These are phyloP conservation scores for Phytophthora agathidicida DNA, from an alignment of 352 stramenopile species.

Conservation along the genomic window DNA sequence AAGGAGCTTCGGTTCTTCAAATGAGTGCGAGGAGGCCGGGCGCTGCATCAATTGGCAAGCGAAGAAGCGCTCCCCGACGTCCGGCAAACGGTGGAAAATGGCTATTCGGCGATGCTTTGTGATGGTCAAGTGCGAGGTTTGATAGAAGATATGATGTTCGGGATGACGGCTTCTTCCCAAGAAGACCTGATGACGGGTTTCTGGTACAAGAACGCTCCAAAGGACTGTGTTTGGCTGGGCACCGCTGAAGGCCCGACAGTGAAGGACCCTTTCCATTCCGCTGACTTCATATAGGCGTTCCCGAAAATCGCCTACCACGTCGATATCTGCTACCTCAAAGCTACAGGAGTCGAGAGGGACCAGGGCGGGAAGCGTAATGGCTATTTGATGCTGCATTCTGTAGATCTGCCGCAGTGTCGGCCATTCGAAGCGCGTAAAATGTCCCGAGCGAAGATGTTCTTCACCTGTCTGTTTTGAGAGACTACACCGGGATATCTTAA, in stretches of 20 bases:
- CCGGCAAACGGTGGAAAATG: slow-evolving; percentile 27
- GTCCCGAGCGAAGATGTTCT: slow-evolving; percentile 37
- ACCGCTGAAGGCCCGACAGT: slow-evolving; percentile 28
- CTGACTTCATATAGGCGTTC: slow-evolving; percentile 48
- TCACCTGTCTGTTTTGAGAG: slow-evolving; percentile 46
- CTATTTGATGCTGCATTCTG: slow-evolving; percentile 48
- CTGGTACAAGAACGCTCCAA: slow-evolving; percentile 37
- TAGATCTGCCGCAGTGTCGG: slow-evolving; percentile 40
- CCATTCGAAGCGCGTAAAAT: slow-evolving; percentile 35
- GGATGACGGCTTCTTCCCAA: slow-evolving; percentile 33
- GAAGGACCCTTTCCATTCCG: slow-evolving; percentile 45
- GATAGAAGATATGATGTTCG: slow-evolving; percentile 58
- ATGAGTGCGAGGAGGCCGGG: slow-evolving; percentile 29
- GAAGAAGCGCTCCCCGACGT: slow-evolving; percentile 34
- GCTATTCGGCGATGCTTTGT: slow-evolving; percentile 44
- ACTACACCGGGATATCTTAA: slow-evolving; percentile 28
- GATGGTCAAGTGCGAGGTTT: slow-evolving; percentile 41
- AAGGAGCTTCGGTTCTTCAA: slow-evolving; percentile 51
- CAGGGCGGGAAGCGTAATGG: slow-evolving; percentile 38
- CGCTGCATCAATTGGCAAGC: slow-evolving; percentile 29
- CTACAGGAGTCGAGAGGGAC: slow-evolving; percentile 39
- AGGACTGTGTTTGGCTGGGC: slow-evolving; percentile 47
- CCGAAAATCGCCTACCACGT: slow-evolving; percentile 28
- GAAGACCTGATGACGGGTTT: slow-evolving; percentile 46
- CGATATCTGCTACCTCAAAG: slow-evolving; percentile 54